Evolutionary conservation across 2,329 filamentous ascomycete genomes (phyloP), one percentile per base, ranked within the genome.

Genomic region (Fusarium nelsonii): DNA sequence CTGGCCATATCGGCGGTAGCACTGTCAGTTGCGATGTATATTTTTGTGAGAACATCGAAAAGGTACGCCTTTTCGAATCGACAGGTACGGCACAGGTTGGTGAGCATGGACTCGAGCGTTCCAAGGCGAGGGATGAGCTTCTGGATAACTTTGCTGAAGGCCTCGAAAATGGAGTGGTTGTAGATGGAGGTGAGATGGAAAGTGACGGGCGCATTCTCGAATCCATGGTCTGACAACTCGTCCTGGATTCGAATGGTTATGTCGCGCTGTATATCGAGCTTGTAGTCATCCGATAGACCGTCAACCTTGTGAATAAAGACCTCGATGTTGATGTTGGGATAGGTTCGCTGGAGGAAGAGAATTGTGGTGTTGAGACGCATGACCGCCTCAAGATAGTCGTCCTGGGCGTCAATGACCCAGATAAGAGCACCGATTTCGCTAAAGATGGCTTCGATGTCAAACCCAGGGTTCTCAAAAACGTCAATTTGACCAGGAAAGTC

Each of bases 281-380:
- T 94, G 84, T 96, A 98, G 79, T 99, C 96, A 72, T 98, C 96
- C 30, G 93, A 96, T 16, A 99, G 85, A n/a, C 94, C 95, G 77
- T 99, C 96, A 34, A 97, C 95, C 80, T 99, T 99, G 86, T 99
- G 96, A 74, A 99, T 97, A 80, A 99, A 98, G 51, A 99, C 95
- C 78, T 98, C 95, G 70, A 99, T 92, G 79, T 97, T 97, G 81
- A 98, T 96, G 76, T 93, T 91, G 3, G 95, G 94, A 77, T 97
- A 97, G 64, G 89, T 90, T 70, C 93, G 90, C 77, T 97, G 93
- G 3, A 99, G 88, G 70, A 93, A 92, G 60, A 97, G 84, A 67
- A 98, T 97, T 9, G 94, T 97, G 56, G 89, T 85, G 79, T 97
- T 97, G 30, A 99, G 88, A 10, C 93, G 90, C 55, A 89, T 88